Conservation (phyloP, 495 filamentous ascomycete species). For the Podospora conica region DNA sequence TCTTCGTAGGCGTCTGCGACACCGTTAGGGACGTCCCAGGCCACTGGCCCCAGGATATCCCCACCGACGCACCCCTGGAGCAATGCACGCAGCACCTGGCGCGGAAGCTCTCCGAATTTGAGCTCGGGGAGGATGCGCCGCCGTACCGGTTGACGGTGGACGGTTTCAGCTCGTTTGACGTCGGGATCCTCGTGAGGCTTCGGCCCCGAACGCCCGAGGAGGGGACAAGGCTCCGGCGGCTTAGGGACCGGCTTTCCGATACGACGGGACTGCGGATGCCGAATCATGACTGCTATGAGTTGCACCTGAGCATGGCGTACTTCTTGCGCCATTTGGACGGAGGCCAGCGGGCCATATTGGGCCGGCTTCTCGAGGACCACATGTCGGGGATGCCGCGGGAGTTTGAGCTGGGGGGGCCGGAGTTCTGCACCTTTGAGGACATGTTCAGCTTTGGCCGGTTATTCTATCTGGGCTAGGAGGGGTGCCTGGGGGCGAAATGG, state of each 20-base stretch:
- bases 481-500: background rate
- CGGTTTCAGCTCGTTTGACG: conserved; percentile 7
- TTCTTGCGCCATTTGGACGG: conserved; percentile 10
- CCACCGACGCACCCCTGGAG: conserved; percentile 7
- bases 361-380: conserved; percentile 5
- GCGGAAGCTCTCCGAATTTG: conserved; percentile 8
- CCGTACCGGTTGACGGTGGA: conserved; percentile 8
- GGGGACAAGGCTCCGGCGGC: conserved; percentile 5
- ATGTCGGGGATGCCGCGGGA: conserved; percentile 10
- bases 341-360: conserved; percentile 8
- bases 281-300: conserved; percentile 14
- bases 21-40: conserved; percentile 10
- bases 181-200: conserved; percentile 12
- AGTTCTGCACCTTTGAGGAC: conserved; percentile 22
- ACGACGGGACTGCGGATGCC: conserved; percentile 8
- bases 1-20: conserved; percentile 25
- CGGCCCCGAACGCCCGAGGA: conserved; percentile 3
- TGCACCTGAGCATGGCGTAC: conserved; percentile 23
- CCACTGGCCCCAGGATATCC: conserved; percentile 16
- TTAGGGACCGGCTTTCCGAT: conserved; percentile 18
- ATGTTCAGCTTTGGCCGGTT: conserved; percentile 18
- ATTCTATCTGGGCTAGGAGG: conserved; percentile 14
- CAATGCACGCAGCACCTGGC: conserved; percentile 13
- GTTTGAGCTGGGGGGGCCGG: conserved; percentile 19
- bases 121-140: conserved; percentile 4